Percentiles rank a stretch among this genome's conserved stretches.
phyloP scores from a whole-genome alignment of 1,139 yeast genomes.

The Nakaseomyces glabratus region DNA sequence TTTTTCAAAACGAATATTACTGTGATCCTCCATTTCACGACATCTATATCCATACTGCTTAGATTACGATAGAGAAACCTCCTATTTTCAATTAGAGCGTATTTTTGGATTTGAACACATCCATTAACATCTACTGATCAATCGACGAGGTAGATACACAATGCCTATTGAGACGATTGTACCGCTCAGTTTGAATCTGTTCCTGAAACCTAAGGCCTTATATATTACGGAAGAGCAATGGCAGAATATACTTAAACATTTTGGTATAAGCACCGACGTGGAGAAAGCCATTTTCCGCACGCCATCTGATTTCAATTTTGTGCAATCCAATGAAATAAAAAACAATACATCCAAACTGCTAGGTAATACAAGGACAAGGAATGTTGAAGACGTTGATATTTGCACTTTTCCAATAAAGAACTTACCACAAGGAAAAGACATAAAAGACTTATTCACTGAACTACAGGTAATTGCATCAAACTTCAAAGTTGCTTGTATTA shows the following conservation, averaged over 20 bases:
- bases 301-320: background rate
- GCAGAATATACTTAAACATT: background rate
- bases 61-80: no score
- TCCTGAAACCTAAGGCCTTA: background rate
- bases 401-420: background rate
- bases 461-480: background rate
- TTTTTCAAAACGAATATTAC: no score
- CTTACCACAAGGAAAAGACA: no score
- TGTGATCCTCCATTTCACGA: no score
- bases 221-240: constrained; percentile 2
- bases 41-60: no score
- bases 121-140: no score
- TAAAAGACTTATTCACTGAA: background rate
- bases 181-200: background rate
- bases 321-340: background rate
- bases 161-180: background rate
- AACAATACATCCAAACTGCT: background rate
- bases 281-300: background rate
- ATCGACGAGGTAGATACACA: no score
- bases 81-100: no score
- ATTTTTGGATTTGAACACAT: no score
- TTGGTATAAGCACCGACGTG: background rate
- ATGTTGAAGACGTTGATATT: constrained; percentile 1
- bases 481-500: background rate
- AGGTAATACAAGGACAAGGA: background rate